These are phyloP conservation scores for Stenocarpella maydis DNA, from an alignment of 2,329 filamentous ascomycete genomes.

Conservation along the genomic window DNA sequence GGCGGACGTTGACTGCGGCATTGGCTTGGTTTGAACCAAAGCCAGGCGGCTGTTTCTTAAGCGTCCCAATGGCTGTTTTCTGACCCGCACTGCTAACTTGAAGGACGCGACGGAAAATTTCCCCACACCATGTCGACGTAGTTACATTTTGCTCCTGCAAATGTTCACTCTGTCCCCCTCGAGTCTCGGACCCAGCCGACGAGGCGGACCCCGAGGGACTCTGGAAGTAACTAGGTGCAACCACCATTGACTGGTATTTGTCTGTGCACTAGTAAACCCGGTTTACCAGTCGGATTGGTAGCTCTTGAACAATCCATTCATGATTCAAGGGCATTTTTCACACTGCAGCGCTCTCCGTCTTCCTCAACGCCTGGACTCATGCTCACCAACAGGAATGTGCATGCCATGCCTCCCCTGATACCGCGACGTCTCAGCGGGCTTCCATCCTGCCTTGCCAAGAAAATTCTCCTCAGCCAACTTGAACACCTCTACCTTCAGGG, in stretches of 20 bases:
- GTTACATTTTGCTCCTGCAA: too few species aligned
- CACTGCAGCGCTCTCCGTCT: background rate
- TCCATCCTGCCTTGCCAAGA: slow-evolving; percentile 67
- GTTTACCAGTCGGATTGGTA: background rate
- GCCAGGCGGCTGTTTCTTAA: background rate
- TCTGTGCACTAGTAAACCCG: too few species aligned
- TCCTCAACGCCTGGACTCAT: slow-evolving; percentile 5
- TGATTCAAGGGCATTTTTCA: background rate
- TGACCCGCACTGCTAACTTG: background rate
- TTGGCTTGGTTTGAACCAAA: background rate
- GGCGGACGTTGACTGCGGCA: too few species aligned
- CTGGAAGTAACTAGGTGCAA: too few species aligned
- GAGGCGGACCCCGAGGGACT: too few species aligned
- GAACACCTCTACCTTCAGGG: slow-evolving; percentile 78
- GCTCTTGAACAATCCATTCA: background rate
- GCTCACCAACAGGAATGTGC: slow-evolving; percentile 41
- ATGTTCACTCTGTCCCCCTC: too few species aligned
- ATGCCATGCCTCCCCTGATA: slow-evolving; percentile 76
- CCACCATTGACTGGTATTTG: too few species aligned
- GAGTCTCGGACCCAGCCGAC: too few species aligned
- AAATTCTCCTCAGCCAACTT: slow-evolving; percentile 62
- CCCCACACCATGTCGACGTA: background rate
- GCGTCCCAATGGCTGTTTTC: background rate
- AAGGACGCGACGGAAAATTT: too few species aligned
- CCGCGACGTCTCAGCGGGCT: slow-evolving; percentile 62